phyloP scores from a whole-genome alignment of 225 moss, liverwort and hornwort genomes.

The Lunularia cruciata region DNA sequence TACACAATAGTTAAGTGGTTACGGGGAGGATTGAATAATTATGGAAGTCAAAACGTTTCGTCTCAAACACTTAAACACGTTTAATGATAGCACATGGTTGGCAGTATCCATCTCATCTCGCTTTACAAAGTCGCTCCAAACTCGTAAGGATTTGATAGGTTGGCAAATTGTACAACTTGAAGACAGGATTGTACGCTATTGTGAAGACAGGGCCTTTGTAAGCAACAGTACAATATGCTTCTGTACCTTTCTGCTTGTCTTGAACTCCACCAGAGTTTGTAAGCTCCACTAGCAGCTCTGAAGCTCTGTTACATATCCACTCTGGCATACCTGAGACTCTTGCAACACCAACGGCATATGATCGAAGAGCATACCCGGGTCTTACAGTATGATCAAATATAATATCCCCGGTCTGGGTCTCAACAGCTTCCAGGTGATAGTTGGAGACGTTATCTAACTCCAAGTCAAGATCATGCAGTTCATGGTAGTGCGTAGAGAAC shows the following conservation, averaged over 20 bases:
- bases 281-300: constrained; percentile 48
- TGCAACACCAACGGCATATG: constrained; percentile 66
- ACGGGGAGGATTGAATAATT: neutral
- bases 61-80: too few species aligned
- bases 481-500: constrained; percentile 71
- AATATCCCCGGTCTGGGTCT: constrained; percentile 56
- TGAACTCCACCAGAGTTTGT: neutral
- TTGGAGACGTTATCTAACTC: constrained; percentile 57
- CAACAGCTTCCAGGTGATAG: constrained; percentile 61
- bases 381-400: constrained; percentile 63
- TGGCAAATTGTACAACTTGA: too few species aligned
- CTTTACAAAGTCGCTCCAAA: too few species aligned
- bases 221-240: too few species aligned
- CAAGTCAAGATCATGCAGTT: constrained; percentile 62
- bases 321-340: constrained; percentile 66
- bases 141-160: too few species aligned
- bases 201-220: too few species aligned
- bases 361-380: constrained; percentile 61
- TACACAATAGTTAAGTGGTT: neutral
- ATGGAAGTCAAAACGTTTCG: too few species aligned
- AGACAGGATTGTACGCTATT: too few species aligned
- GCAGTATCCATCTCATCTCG: too few species aligned
- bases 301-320: constrained; percentile 69
- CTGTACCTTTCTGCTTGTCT: constrained; percentile 5
- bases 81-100: too few species aligned